A percentile compares a stretch with the other conserved stretches of the same genome.
Evolutionary conservation across 1,139 yeast genomes (phyloP).

Genomic region (Geotrichum siamense): DNA sequence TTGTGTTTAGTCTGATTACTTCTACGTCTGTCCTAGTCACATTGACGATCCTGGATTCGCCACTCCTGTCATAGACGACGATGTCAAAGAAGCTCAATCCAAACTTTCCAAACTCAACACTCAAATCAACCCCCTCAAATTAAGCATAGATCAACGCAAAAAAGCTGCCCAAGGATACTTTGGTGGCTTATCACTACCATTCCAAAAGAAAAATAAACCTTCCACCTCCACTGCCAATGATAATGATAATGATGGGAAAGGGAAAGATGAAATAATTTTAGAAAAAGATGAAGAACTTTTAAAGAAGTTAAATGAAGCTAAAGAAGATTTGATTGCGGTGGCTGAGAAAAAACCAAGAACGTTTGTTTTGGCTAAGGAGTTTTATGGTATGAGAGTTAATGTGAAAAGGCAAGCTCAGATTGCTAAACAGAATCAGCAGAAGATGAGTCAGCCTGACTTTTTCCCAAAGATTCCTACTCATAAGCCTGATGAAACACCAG

Average conservation of each 20-base stretch:
- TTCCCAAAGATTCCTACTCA: conserved; percentile 53
- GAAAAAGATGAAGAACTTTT: conserved; percentile 22
- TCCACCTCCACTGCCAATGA: no score
- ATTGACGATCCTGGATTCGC: conserved; percentile 58
- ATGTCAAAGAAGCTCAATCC: conserved; percentile 41
- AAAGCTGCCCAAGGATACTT: conserved; percentile 14
- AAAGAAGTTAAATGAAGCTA: conserved; percentile 22
- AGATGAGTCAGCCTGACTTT: conserved; percentile 40
- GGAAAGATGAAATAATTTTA: conserved; percentile 17
- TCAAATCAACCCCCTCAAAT: conserved; percentile 38
- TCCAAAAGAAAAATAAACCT: conserved; percentile 19
- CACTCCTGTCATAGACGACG: conserved; percentile 43
- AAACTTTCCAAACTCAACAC: conserved; percentile 38
- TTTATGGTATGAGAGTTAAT: conserved; percentile 48
- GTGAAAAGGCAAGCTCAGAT: conserved; percentile 38
- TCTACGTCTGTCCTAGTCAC: conserved; percentile 63
- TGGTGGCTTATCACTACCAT: not conserved
- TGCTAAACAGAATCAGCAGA: conserved; percentile 38
- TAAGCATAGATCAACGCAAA: conserved; percentile 12
- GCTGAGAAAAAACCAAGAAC: conserved; percentile 40
- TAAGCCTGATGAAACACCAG: conserved; percentile 19
- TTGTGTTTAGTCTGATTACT: conserved; percentile 45
- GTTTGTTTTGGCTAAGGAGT: conserved; percentile 46
- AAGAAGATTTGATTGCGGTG: conserved; percentile 23
- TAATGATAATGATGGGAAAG: conserved; percentile 22